A percentile compares a stretch with the other conserved stretches of the same genome.
Conservation (phyloP, 2,329 filamentous ascomycete species). For the Fusarium lyarnte region DNA sequence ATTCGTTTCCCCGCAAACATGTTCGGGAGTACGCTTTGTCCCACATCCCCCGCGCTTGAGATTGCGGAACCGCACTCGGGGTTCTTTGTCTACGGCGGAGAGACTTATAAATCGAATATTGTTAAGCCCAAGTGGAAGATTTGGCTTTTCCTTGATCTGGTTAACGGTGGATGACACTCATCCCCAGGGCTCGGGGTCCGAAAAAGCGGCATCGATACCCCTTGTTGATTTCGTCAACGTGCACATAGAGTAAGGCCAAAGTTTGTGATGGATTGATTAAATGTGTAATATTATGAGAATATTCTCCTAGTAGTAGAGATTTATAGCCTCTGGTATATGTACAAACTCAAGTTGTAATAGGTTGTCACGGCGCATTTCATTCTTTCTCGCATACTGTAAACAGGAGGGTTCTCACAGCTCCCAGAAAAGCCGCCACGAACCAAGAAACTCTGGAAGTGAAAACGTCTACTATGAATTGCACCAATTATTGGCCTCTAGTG, state of each 20-base stretch:
- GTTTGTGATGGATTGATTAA: not conserved
- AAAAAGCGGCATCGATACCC: not conserved
- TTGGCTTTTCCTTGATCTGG: not conserved
- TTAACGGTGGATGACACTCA: not conserved
- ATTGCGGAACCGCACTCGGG: constrained; percentile 29
- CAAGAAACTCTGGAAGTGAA: not conserved
- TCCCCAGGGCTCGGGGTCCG: not conserved
- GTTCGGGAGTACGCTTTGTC: not conserved
- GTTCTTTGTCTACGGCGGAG: not conserved
- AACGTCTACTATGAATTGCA: not conserved
- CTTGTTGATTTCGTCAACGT: not conserved
- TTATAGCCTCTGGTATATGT: not conserved
- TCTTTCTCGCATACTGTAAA: not conserved
- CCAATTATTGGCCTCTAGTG: not conserved
- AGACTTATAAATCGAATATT: not conserved
- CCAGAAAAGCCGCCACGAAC: not conserved
- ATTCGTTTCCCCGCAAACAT: constrained; percentile 22
- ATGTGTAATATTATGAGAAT: not conserved
- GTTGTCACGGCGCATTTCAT: not conserved
- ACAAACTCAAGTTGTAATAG: too few species aligned
- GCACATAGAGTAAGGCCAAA: not conserved
- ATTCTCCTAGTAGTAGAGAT: not conserved
- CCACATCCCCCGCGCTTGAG: constrained; percentile 17
- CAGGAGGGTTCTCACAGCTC: not conserved
- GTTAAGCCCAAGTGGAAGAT: not conserved